These are phyloP conservation scores for Aspergillus asperescens DNA, from an alignment of 495 filamentous ascomycete species.

Conservation along the genomic window DNA sequence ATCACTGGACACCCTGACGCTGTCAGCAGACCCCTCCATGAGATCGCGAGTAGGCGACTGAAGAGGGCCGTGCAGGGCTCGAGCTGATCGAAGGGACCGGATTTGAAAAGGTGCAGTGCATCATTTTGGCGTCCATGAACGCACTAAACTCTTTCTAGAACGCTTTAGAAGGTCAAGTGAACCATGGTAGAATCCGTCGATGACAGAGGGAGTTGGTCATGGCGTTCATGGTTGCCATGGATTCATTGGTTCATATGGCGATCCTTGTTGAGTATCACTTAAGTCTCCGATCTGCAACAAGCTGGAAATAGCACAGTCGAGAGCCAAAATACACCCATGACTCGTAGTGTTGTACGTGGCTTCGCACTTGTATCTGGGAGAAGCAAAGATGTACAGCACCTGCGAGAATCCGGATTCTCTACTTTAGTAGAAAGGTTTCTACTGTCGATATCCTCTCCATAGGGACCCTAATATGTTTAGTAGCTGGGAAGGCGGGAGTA, in stretches of 20 bases:
- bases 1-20: neutral
- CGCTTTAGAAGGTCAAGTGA: neutral
- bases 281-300: neutral
- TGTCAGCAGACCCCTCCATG: slow-evolving; percentile 9
- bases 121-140: neutral
- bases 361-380: neutral
- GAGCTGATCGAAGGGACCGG: neutral
- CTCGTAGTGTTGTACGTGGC: neutral
- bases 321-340: neutral
- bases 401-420: neutral
- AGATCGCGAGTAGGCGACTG: neutral
- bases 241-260: neutral
- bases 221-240: neutral
- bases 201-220: neutral
- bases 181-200: neutral
- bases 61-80: neutral
- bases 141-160: slow-evolving; percentile 4
- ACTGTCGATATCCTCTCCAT: neutral
- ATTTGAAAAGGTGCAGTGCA: slow-evolving; percentile 7
- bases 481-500: neutral
- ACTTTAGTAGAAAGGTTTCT: neutral
- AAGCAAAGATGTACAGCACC: neutral
- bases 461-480: neutral
- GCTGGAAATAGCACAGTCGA: neutral
- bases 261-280: neutral